Conservation (phyloP, 1,284 basidiomycete species). For the Cryptococcus sp. region DNA sequence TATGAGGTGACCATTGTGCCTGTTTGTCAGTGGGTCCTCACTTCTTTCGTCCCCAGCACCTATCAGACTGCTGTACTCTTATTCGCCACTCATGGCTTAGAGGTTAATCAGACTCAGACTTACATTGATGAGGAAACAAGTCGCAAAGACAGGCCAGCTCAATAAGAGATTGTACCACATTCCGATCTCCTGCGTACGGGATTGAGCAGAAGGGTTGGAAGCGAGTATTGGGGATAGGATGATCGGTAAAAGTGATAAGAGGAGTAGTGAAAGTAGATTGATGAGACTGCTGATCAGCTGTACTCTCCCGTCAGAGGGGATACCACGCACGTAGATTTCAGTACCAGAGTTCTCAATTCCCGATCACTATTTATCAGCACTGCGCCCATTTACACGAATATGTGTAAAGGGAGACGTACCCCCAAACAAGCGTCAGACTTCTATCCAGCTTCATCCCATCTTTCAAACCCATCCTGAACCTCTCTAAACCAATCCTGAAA, state of each 20-base stretch:
- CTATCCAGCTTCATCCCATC: conserved; percentile 36
- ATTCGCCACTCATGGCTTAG: too few relatives aligned
- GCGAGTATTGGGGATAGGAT: conserved; percentile 36
- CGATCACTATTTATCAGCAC: conserved; percentile 31
- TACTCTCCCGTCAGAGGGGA: neutral
- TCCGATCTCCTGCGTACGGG: conserved; percentile 31
- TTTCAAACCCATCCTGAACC: conserved; percentile 18
- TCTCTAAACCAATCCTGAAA: conserved; percentile 13
- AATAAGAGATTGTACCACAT: conserved; percentile 46
- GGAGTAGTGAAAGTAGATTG: conserved; percentile 44
- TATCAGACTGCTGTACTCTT: neutral
- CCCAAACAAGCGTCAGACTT: conserved; percentile 40
- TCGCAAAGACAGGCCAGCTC: conserved; percentile 44
- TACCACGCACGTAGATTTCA: conserved; percentile 40
- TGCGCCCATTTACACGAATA: neutral
- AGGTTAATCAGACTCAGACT: conserved; percentile 5
- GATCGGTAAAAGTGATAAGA: conserved; percentile 40
- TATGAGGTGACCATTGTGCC: conserved; percentile 41
- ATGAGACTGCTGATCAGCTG: conserved; percentile 31
- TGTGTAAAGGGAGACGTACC: conserved; percentile 27
- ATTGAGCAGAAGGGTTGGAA: conserved; percentile 13
- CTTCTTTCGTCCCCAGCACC: conserved; percentile 7
- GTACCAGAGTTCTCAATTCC: conserved; percentile 39
- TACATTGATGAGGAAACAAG: conserved; percentile 47
- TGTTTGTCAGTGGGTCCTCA: too few relatives aligned